Evolutionary conservation across 805 yeast species (phyloP), one percentile per base, ranked within the genome.

Genomic region (Candida ipomoeae): DNA sequence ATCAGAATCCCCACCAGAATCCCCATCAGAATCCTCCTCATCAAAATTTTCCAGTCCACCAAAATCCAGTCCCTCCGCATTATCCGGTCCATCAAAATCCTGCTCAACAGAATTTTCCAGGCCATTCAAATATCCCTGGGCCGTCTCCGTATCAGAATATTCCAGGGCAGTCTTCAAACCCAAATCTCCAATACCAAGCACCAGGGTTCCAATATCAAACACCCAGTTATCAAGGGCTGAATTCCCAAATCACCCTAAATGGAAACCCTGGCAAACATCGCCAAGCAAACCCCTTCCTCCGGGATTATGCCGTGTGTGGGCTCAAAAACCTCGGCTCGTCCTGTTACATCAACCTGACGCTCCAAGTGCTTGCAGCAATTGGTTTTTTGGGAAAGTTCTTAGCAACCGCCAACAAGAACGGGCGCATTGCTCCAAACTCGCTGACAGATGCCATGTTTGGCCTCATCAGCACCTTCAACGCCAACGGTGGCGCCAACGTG

Each of bases 281-380:
- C 31, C 42, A 7, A 21, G 20, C 42, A 39, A 40, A 40, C 43
- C 20, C 42, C 14, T 10, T 33, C 6, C 45, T 54, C 73, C 75
- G 74, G 14, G 67, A 78, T 8, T 63, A 74, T 45, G 71, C 80
- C 1, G 72, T 83, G 14, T 82, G 87, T 48, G 88, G 91, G 0
- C 64, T 87, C 46, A 69, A 79, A 52, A 87, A 87, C 60, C 70
- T 79, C 66, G 89, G 90, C 0, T 83, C 84, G 39, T 84, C 91
- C 0, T 87, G 95, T 59, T 87, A 87, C 61, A 82, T 87, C 50
- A 87, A 87, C 60, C 80, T 86, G 61, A 82, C 87, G 71, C 62
- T 87, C 11, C 95, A 87, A 63, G 78, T 89, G 54, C 62, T 87
- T 6, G 84, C 84, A 64, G 85, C 83, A 2, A 63, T 84, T 0